A percentile compares a stretch with the other conserved stretches of the same genome.
These are phyloP conservation scores for Pseudocercospora ulei DNA, from an alignment of 2,329 filamentous ascomycete genomes.

Conservation along the genomic window DNA sequence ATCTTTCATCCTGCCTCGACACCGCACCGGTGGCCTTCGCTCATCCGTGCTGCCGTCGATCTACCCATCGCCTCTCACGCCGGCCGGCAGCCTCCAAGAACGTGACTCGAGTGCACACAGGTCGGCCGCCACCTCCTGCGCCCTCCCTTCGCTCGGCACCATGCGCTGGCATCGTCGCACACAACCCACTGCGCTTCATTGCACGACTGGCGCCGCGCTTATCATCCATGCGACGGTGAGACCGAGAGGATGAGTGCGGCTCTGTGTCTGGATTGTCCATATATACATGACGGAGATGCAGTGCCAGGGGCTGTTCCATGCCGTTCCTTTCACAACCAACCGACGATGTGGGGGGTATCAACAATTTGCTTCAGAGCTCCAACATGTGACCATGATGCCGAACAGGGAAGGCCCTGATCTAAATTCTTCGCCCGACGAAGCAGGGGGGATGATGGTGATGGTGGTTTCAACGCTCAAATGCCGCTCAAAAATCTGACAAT, in stretches of 20 bases:
- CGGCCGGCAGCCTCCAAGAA: not conserved
- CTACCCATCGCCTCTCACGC: not conserved
- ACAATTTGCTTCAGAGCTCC: slow-evolving; percentile 4
- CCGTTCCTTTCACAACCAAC: slow-evolving; percentile 2
- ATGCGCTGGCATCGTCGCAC: slow-evolving; percentile 5
- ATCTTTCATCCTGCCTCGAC: too few species aligned
- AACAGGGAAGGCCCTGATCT: not conserved
- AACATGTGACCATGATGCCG: too few species aligned
- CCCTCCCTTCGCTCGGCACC: not conserved
- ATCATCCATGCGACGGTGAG: too few species aligned
- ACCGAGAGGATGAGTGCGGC: too few species aligned
- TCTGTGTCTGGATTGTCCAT: slow-evolving; percentile 8
- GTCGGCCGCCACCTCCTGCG: too few species aligned
- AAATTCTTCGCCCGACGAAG: not conserved
- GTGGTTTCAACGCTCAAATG: not conserved
- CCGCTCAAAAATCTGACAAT: slow-evolving; percentile 2
- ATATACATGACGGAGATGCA: slow-evolving; percentile 21
- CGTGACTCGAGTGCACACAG: not conserved
- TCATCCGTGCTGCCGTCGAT: too few species aligned
- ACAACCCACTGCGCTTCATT: slow-evolving; percentile 2
- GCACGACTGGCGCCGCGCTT: slow-evolving; percentile 4
- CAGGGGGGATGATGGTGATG: not conserved
- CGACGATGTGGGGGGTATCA: slow-evolving; percentile 15
- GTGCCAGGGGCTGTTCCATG: too few species aligned
- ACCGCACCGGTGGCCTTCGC: too few species aligned